Percentiles rank a stretch among this genome's conserved stretches.
Evolutionary conservation across 2,329 filamentous ascomycete genomes (phyloP).

Genomic region (Tolypocladium tropicale): DNA sequence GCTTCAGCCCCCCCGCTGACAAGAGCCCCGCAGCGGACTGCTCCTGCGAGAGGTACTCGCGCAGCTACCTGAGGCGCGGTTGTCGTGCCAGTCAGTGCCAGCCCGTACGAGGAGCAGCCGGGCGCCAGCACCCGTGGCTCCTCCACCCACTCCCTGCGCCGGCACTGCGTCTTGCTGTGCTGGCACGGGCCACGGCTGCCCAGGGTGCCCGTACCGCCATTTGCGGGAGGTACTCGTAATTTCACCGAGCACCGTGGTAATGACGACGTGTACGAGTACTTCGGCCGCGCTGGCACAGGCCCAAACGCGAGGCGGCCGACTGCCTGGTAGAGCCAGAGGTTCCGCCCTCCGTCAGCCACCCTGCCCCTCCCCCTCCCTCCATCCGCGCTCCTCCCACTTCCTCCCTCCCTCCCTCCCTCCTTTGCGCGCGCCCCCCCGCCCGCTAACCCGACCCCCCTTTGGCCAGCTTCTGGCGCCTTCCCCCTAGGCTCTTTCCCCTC

Average conservation of each 20-base stretch:
- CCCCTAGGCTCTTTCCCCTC: constrained; percentile 7
- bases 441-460: constrained; percentile 8
- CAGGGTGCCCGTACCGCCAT: background rate
- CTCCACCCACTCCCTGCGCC: background rate
- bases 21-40: constrained; percentile 1
- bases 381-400: constrained; percentile 8
- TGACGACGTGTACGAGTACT: no score
- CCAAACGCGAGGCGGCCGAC: background rate
- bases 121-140: background rate
- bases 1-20: constrained; percentile 1
- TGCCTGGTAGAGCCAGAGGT: constrained; percentile 8
- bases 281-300: background rate
- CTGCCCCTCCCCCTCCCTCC: constrained; percentile 8
- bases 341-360: constrained; percentile 18
- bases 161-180: background rate
- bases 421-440: constrained; percentile 9
- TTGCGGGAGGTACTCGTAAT: background rate
- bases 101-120: background rate
- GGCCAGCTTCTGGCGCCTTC: constrained; percentile 4
- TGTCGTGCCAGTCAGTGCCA: background rate
- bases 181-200: background rate
- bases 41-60: no score
- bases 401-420: constrained; percentile 12
- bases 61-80: background rate
- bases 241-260: background rate